Base-by-base conservation (phyloP, 768 basidiomycete species). In the Rhizopogon rudus region DNA sequence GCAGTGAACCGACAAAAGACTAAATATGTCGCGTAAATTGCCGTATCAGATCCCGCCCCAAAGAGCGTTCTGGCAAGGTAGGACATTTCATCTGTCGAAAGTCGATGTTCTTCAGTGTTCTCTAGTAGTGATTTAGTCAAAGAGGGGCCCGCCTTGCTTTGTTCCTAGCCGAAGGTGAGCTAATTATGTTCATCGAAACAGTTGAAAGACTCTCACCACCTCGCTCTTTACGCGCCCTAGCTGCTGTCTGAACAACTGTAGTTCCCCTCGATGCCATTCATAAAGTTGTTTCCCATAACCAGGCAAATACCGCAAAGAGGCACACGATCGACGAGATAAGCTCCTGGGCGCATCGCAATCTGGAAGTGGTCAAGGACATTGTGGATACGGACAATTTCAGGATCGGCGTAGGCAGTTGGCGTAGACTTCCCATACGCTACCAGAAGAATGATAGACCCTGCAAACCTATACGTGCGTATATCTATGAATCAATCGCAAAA, bases 31-130 rank as follows among this genome's bases (percentile, higher is more conserved):
- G 20, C 5, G 13, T 6, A 8, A 42, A 49, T 28, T 40, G 66
- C 70, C 17, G 82, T 83, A 57, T 82, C 81, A 1, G 78, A 76
- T 3, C 82, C 82, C 13, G 82, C 82, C 31, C 80, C 81, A 57
- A 83, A 84, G 69, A 84, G 77, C 25, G 75, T 75, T 1, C 82
- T 81, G 1, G 78, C 80, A 14, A 84, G 73, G 62, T 82, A 84
- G 0, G 81, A 75, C 1, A 75, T 72, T 58, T 84, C 81, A 53
- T 75, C 67, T 55, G 79, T 73, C 5, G 77, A 71, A 5, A 83
- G 71, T 6, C 73, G 76, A 22, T 78, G 74, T 55, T 79, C 75
- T 0, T 61, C 57, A 58, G 81, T 79, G 8, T 74, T 72, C 56
- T 81, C 79, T 5, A 82, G 62, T 20, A 83, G 73, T 57, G 79